Base-by-base conservation (phyloP, 2,329 filamentous ascomycete species). In the Torrubiella hemipterigena region DNA sequence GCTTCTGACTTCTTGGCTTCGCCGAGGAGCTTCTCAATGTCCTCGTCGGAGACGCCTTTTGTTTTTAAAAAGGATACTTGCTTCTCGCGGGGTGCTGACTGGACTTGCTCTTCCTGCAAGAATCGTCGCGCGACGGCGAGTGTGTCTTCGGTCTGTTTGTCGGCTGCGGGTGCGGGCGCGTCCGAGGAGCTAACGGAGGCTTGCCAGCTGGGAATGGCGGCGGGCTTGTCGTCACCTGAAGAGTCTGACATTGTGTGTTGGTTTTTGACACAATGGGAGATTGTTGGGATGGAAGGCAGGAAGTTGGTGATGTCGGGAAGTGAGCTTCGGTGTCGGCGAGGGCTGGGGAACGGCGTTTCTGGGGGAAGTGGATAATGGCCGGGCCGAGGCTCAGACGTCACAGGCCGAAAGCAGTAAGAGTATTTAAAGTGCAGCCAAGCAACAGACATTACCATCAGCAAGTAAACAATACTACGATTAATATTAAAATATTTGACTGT, bases 11-110 rank as follows among this genome's bases (percentile, higher is more conserved):
- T 27, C 16, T 36, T 32, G 14, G 45, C 41, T 13, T 54, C 47
- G 4, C 40, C 49, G 12, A 94, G 56, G 7, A 93, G 61, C 30
- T 62, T 59, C 42, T 82, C 61, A 38, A 93, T 83, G 38, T 89
- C 75, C 19, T 67, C 63, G 5, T 69, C 59, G 4, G 58, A 59
- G 7, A 94, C 59, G 4, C 83, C 83, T 52, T 95, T 95, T 30
- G 72, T 73, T 46, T 77, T 68, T 2, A 95, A 59, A 43, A 94
- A 94, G 7, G 71, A 69, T 14, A 70, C 62, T 59, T 93, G 93
- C 54, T 75, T 77, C 34, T 83, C 78, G 27, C 67, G 65, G 0
- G 79, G 65, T 20, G 79, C 74, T 52, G 78, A 61, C 36, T 69
- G 73, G 35, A 94, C 81, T 14, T 67, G 64, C 7, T 81, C 74